Percentiles rank a stretch among this genome's conserved stretches.
Conservation (phyloP, 805 yeast genomes). For the Metschnikowia kunwiensis region DNA sequence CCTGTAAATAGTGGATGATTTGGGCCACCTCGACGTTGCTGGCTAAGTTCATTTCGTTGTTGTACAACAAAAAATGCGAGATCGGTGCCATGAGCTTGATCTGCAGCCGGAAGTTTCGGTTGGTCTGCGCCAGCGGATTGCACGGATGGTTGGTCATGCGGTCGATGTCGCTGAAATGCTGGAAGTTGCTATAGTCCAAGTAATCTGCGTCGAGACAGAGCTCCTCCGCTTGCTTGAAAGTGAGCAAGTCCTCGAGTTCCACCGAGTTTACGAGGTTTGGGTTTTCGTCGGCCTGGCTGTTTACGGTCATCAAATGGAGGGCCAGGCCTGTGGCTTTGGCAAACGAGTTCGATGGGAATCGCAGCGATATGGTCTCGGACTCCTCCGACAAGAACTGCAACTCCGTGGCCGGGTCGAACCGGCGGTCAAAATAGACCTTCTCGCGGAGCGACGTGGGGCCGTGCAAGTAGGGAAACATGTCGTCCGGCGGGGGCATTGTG, state of each 20-base stretch:
- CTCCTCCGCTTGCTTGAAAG: slow-evolving; percentile 1
- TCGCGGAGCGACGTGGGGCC: slow-evolving; percentile 28
- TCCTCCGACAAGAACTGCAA: slow-evolving; percentile 8
- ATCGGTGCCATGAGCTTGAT: slow-evolving; percentile 30
- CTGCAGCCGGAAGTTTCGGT: slow-evolving; percentile 31
- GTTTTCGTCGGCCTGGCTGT: slow-evolving; percentile 11
- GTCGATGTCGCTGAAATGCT: slow-evolving; percentile 7
- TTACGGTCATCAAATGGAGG: slow-evolving; percentile 18
- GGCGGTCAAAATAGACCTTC: slow-evolving; percentile 26
- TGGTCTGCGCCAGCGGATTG: slow-evolving; percentile 22
- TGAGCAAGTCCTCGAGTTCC: slow-evolving; percentile 18
- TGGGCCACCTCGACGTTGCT: slow-evolving; percentile 22
- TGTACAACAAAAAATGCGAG: slow-evolving; percentile 33
- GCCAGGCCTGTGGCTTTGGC: slow-evolving; percentile 6
- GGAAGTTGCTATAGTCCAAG: slow-evolving; percentile 6
- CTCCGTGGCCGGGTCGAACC: slow-evolving; percentile 15
- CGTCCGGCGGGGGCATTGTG: slow-evolving; percentile 11
- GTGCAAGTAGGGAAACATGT: slow-evolving; percentile 36
- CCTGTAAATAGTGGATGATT: slow-evolving; percentile 12
- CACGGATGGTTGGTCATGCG: not conserved
- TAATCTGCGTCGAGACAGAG: slow-evolving; percentile 3
- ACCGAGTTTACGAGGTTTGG: slow-evolving; percentile 20
- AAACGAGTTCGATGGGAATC: slow-evolving; percentile 9
- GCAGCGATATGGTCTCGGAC: slow-evolving; percentile 1
- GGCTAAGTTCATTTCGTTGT: slow-evolving; percentile 18